phyloP scores from a whole-genome alignment of 192 early-diverging fungal genomes.

The Dimargaris xerosporica region DNA sequence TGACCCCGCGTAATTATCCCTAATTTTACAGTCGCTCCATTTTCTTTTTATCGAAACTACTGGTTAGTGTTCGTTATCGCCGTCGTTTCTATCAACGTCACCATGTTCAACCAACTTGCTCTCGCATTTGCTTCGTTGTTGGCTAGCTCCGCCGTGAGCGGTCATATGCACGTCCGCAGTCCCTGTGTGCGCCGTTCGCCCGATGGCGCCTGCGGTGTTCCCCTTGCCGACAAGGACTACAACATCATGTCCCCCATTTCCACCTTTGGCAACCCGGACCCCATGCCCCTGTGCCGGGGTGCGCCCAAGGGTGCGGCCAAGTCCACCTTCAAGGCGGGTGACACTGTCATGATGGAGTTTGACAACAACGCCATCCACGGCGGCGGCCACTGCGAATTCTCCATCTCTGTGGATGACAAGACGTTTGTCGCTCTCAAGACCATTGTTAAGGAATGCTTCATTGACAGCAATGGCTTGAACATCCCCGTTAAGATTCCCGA shows the following conservation, averaged over 20 bases:
- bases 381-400: slow-evolving; percentile 56
- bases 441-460: slow-evolving; percentile 37
- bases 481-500: slow-evolving; percentile 35
- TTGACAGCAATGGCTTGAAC: slow-evolving; percentile 14
- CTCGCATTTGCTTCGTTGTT: not conserved
- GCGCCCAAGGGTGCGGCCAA: slow-evolving; percentile 14
- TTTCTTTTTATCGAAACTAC: too few species aligned
- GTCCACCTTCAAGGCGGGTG: slow-evolving; percentile 29
- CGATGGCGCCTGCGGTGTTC: not conserved
- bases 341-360: slow-evolving; percentile 30
- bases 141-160: not conserved
- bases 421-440: slow-evolving; percentile 45
- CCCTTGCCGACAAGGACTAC: too few species aligned
- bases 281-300: not conserved
- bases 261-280: slow-evolving; percentile 11
- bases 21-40: too few species aligned
- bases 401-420: slow-evolving; percentile 43
- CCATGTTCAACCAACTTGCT: slow-evolving; percentile 15
- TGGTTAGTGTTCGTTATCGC: too few species aligned
- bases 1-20: too few species aligned
- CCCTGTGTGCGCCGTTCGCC: slow-evolving; percentile 12
- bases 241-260: not conserved
- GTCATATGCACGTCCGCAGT: slow-evolving; percentile 12
- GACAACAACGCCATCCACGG: slow-evolving; percentile 34
- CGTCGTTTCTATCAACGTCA: slow-evolving; percentile 23